Base-by-base conservation (phyloP, 2,329 filamentous ascomycete species). In the Penicillium crustosum region DNA sequence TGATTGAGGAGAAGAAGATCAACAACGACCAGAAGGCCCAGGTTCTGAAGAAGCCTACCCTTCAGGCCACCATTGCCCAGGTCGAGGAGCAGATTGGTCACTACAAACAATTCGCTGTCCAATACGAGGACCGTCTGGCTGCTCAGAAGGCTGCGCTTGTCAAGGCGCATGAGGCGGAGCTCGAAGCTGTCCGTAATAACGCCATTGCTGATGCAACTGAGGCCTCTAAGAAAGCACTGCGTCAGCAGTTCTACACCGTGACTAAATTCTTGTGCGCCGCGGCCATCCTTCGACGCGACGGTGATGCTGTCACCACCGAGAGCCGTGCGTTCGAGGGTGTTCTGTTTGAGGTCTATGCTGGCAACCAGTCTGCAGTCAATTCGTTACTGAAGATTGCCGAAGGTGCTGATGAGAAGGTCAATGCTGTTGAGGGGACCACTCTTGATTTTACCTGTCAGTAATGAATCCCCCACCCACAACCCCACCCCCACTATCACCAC, bases 1-100 rank as follows among this genome's bases (percentile, higher is more conserved):
- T 88, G 39, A 81, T 88, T 47, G 78, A 79, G 2, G 74, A 81
- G 53, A 84, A 83, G 74, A 87, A 86, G 73, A 85, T 88, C 77
- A 88, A 88, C 69, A 69, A 75, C 61, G 86, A 88, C 68, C 86
- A 88, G 73, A 86, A 85, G 72, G 82, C 83, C 8, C 83, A 87
- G 68, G 78, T 79, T 2, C 73, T 84, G 68, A 87, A 86, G 79
- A 88, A 87, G 70, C 85, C 86, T 36, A 72, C 77, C 42, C 79
- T 88, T 25, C 82, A 86, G 66, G 77, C 79, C 43, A 78, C 81
- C 65, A 74, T 86, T 52, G 73, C 78, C 17, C 82, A 86, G 64
- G 74, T 84, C 39, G 84, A 88, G 69, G 84, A 86, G 68, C 85
- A 87, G 70, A 76, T 86, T 57, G 70, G 77, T 49, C 81, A 85